phyloP scores from a whole-genome alignment of 2,329 filamentous ascomycete genomes.

The Penicillium sp. region DNA sequence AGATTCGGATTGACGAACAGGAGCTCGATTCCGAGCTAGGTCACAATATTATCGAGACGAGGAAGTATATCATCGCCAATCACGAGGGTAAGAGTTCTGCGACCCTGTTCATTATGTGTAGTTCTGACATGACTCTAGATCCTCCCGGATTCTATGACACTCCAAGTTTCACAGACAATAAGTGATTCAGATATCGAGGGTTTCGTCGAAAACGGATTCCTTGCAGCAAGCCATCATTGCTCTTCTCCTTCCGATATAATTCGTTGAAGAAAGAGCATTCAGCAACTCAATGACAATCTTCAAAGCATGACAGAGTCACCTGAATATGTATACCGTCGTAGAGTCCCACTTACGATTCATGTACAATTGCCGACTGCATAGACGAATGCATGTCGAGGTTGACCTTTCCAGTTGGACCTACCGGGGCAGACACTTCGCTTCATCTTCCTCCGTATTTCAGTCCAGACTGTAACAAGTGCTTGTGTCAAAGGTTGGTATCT shows the following conservation, averaged over 20 bases:
- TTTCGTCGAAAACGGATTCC: neutral
- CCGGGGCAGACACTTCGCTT: neutral
- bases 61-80: slow-evolving; percentile 56
- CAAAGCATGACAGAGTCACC: neutral
- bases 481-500: neutral
- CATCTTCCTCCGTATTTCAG: neutral
- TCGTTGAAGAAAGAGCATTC: neutral
- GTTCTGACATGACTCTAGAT: slow-evolving; percentile 42
- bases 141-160: slow-evolving; percentile 56
- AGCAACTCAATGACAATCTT: neutral
- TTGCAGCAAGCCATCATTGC: neutral
- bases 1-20: slow-evolving; percentile 51
- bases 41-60: slow-evolving; percentile 53
- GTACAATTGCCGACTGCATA: neutral
- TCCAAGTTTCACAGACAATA: neutral
- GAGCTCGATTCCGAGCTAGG: slow-evolving; percentile 54
- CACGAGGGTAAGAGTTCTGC: slow-evolving; percentile 55
- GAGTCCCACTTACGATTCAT: neutral
- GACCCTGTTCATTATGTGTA: neutral
- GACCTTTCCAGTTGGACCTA: neutral
- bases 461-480: neutral
- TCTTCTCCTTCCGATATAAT: neutral
- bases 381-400: neutral
- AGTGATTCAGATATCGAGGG: neutral
- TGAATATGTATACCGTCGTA: neutral